Evolutionary conservation across 1,284 basidiomycete genomes (phyloP), one percentile per base, ranked within the genome.

Genomic region (Earliella scabrosa): DNA sequence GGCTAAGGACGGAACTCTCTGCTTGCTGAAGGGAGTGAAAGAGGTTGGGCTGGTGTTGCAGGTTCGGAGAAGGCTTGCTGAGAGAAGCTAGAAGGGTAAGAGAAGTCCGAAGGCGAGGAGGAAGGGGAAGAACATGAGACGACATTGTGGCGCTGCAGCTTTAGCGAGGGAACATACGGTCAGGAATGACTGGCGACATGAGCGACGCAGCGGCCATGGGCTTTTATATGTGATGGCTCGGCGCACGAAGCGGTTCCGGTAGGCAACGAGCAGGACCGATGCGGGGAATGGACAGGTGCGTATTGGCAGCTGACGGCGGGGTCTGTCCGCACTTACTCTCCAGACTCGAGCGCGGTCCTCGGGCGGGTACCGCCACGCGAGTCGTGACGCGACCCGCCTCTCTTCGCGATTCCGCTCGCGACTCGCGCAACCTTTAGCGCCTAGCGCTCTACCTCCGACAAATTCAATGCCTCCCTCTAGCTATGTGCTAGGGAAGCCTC

Each of bases 11-110:
- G 11, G 90, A 92, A 64, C 79, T 86, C 43, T 80, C 77, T 48
- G 81, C 75, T 68, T 90, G 85, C 56, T 84, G 80, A n/a, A 93
- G 78, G 4, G 87, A 85, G 68, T 93, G 90, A 7, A 83, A 68
- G 2, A 89, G 61, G 18, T 52, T 59, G 0, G 70, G 70, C 8
- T 50, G 60, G 11, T 58, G 58, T 13, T 66, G 59, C 3, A 50
- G 38, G 32, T 46, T 26, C 26, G 63, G 44, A 29, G 63, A 43
- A 20, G 60, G 59, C 20, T 62, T 64, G 44, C 63, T 66, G 14
- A 71, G 59, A 1, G 68, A 68, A 10, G 70, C 70, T 71, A 44
- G 21, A 34, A 27, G 46, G 18, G 35, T 57, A 9, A 36, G 35
- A 16, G n/a, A 29, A 43, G 11, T 23, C 48, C 50, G 21, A 26